Conservation (phyloP, 441 rosid species). For the Brassica balearica region DNA sequence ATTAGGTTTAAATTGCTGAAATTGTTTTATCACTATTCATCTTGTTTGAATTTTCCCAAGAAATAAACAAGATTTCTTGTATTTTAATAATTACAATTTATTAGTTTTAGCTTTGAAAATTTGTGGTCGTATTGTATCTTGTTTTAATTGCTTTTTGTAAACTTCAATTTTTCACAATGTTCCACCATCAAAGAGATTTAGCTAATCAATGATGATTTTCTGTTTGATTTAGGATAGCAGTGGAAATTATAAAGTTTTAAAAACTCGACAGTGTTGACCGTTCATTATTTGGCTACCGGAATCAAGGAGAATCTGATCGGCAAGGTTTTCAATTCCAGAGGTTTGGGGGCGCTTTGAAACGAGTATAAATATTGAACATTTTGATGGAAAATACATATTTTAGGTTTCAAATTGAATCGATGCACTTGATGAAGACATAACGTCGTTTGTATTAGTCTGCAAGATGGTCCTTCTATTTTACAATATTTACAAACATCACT, state of each 20-base stretch:
- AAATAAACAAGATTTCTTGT: too few relatives aligned
- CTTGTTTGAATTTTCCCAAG: too few relatives aligned
- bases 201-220: neutral
- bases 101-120: neutral
- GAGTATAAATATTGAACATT: neutral
- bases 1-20: too few relatives aligned
- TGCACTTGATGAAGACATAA: neutral
- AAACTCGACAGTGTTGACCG: neutral
- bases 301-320: neutral
- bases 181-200: neutral
- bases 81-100: too few relatives aligned
- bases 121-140: neutral
- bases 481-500: neutral
- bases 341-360: neutral
- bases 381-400: neutral
- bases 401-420: neutral
- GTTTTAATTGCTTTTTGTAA: too few relatives aligned
- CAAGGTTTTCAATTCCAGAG: neutral
- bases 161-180: too few relatives aligned
- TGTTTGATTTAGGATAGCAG: too few relatives aligned
- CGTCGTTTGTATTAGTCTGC: neutral
- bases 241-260: neutral
- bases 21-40: too few relatives aligned
- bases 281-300: neutral
- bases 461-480: neutral